Percentiles rank a stretch among this genome's conserved stretches.
Evolutionary conservation across 768 basidiomycete genomes (phyloP).

Genomic region (Fomitopsis pulvina): DNA sequence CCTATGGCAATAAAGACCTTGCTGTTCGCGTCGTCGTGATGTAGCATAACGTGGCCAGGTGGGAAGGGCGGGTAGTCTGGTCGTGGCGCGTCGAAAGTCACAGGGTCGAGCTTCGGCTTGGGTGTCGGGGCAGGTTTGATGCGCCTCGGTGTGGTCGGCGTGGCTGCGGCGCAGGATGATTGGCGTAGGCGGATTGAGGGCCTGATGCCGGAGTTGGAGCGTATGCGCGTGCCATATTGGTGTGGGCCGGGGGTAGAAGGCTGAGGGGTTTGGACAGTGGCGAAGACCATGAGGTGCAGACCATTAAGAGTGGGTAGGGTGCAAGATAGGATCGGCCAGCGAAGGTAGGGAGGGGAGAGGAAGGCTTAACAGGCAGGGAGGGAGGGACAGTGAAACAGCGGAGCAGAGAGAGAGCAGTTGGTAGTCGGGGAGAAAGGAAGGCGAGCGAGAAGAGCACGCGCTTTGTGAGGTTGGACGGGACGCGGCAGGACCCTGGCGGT

Average conservation of each 20-base stretch:
- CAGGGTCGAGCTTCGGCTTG: slow-evolving; percentile 13
- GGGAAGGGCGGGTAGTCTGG: slow-evolving; percentile 42
- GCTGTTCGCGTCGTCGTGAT: slow-evolving; percentile 65
- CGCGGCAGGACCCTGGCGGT: slow-evolving; percentile 18
- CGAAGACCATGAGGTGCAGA: slow-evolving; percentile 23
- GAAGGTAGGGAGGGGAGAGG: slow-evolving; percentile 16
- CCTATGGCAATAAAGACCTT: slow-evolving; percentile 72
- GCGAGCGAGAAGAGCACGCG: slow-evolving; percentile 19
- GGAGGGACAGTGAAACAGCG: slow-evolving; percentile 14
- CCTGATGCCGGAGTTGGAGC: slow-evolving; percentile 44
- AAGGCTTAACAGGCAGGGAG: slow-evolving; percentile 22
- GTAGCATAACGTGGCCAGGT: slow-evolving; percentile 56
- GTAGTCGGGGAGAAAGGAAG: slow-evolving; percentile 16
- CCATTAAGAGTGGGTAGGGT: slow-evolving; percentile 22
- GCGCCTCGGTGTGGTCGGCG: slow-evolving; percentile 18
- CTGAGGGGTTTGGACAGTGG: slow-evolving; percentile 15
- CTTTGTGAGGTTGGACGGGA: slow-evolving; percentile 15
- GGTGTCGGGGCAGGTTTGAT: slow-evolving; percentile 23
- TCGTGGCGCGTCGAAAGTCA: slow-evolving; percentile 13
- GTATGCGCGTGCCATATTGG: slow-evolving; percentile 49
- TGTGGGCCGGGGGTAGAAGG: slow-evolving; percentile 27
- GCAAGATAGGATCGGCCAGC: slow-evolving; percentile 25
- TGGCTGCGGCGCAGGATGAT: slow-evolving; percentile 29
- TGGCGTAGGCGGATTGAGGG: slow-evolving; percentile 47
- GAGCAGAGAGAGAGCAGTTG: slow-evolving; percentile 3